Percentiles rank a stretch among this genome's conserved stretches.
These are phyloP conservation scores for Hanseniaspora hatyaiensis DNA, from an alignment of 805 yeast genomes.

Conservation along the genomic window DNA sequence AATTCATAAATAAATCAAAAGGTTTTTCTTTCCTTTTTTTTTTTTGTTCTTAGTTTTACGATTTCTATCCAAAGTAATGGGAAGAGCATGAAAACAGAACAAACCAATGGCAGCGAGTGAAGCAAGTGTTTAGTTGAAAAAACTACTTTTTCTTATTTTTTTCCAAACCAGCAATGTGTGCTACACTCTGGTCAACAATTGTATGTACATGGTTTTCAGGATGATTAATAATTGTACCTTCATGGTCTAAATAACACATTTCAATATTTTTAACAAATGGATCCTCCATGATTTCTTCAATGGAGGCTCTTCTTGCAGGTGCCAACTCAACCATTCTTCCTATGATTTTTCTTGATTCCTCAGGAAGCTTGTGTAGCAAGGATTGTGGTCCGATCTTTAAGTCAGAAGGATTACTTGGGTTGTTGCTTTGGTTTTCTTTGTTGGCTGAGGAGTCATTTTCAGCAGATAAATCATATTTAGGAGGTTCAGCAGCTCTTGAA, in stretches of 20 bases:
- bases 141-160: conserved; percentile 47
- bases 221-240: conserved; percentile 34
- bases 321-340: conserved; percentile 72
- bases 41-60: neutral
- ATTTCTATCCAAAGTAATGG: too few relatives aligned
- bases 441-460: conserved; percentile 11
- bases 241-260: conserved; percentile 47
- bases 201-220: conserved; percentile 64
- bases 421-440: conserved; percentile 20
- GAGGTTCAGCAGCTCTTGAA: conserved; percentile 43
- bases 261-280: conserved; percentile 52
- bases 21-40: too few relatives aligned
- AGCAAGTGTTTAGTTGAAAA: too few relatives aligned
- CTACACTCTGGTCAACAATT: conserved; percentile 81
- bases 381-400: conserved; percentile 64
- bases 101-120: too few relatives aligned
- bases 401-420: conserved; percentile 41
- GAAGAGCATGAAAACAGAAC: too few relatives aligned
- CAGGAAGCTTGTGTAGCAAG: conserved; percentile 57
- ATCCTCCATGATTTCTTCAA: conserved; percentile 67
- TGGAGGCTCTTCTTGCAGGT: conserved; percentile 73
- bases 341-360: conserved; percentile 53
- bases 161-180: conserved; percentile 88
- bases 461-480: conserved; percentile 26
- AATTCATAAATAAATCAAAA: too few relatives aligned